Evolutionary conservation across 345 rosid species (phyloP), one percentile per base, ranked within the genome.

Genomic region (Rhodomyrtus tomentosa): DNA sequence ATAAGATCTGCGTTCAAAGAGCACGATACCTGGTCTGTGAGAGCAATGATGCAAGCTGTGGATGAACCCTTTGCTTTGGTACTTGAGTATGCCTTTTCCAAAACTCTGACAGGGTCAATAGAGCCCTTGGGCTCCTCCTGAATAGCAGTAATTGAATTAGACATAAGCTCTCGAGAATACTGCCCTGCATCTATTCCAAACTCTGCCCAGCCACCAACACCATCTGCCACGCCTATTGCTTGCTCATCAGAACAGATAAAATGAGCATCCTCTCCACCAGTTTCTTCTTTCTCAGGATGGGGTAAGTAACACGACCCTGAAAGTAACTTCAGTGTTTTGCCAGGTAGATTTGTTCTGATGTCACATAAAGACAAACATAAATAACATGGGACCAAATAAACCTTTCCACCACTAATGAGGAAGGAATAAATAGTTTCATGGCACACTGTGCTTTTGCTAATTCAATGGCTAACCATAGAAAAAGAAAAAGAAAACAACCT

Each of bases 231-330:
- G 58, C 98, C 98, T 51, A 97, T 81, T 25, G 98, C 99, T 79
- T 97, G 98, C 86, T 92, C 93, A 85, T 95, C 95, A 21, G 90
- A 53, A 87, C 98, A 95, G 48, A 97, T 91, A 84, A 97, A 97
- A 86, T 97, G 99, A 27, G 99, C 99, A 93, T 97, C 99, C 88
- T 97, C 99, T 81, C 99, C 99, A n/a, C 99, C 99, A 27, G 99
- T 95, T 58, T 92, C 96, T 87, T 95, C 99, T 91, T 97, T 97
- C 85, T 95, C 99, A 85, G 99, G 99, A 95, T 97, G 99, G 3
- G 99, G 99, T 62, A 97, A 88, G 87, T 89, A 97, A 90, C 96
- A 97, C 1, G 98, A 95, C 62, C 96, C 99, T 11, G 99, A 97
- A 76, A 94, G 87, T 82, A 97, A 91, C 92, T 92, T 95, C 90